Base-by-base conservation (phyloP, 2,329 filamentous ascomycete species). In the Apiospora saccharicola region DNA sequence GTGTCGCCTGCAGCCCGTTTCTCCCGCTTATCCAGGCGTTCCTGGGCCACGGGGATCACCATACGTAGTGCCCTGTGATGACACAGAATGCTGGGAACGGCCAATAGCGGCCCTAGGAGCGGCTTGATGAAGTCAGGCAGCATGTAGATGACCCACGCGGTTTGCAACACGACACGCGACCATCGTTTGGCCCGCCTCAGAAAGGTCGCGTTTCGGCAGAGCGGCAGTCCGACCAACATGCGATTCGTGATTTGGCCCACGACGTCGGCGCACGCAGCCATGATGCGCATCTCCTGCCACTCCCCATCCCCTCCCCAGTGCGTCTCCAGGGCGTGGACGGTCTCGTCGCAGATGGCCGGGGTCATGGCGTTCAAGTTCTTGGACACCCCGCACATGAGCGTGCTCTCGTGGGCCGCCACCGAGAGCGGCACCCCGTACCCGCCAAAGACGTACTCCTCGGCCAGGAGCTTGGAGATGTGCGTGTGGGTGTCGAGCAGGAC, bases 171-270 rank as follows among this genome's bases (percentile, higher is more conserved):
- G 24, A 67, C 34, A 4, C 61, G 34, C 2, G 61, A 67, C 61
- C 61, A 67, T 19, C 34, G 34, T 26, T 67, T 67, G 19, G 61
- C 61, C 16, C 34, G 61, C 13, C 41, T 43, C 30, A 67, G 19
- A 8, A 67, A 67, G 6, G 22, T 26, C 2, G 13, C 30, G 61
- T 67, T 19, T n/a, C 61, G 13, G 61, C 34, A 67, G 4, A 67
- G 61, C 19, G 61, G 61, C 19, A 67, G 19, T 1, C 61, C 61
- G 3, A 67, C 61, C 19, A 67, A 19, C 61, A 67, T 67, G 34
- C 61, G 61, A 16, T 67, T 67, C 10, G 61, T 67, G n/a, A 67
- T 67, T 44, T 67, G 61, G 19, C 61, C 61, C 4, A 67, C 61
- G 1, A 67, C 34, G 19, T 67, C 34, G 19, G 34, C 61, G 61